phyloP scores from a whole-genome alignment of 1,284 basidiomycete genomes.

The Puccinia horiana region DNA sequence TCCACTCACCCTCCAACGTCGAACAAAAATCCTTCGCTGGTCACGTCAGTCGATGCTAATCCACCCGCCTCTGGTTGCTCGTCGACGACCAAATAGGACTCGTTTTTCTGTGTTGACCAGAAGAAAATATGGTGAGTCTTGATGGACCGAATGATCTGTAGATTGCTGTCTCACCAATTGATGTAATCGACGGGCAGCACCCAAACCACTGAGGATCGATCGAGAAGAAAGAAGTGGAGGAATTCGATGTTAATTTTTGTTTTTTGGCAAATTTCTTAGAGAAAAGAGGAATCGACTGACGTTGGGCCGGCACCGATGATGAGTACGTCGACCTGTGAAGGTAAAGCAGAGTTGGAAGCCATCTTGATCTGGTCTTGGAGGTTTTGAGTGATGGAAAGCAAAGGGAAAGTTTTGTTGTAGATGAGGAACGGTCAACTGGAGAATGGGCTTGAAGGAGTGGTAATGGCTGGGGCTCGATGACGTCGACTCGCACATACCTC shows the following conservation, averaged over 20 bases:
- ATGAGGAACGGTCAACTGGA: not conserved
- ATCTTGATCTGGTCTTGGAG: not conserved
- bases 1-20: conserved; percentile 60
- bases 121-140: not conserved
- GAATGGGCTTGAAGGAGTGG: not conserved
- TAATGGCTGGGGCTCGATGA: not conserved
- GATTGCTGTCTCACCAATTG: conserved; percentile 11
- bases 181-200: conserved; percentile 32
- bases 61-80: conserved; percentile 61
- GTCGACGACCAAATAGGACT: conserved; percentile 61
- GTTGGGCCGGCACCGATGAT: conserved; percentile 60
- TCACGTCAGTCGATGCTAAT: conserved; percentile 63
- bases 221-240: not conserved
- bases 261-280: not conserved
- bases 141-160: not conserved
- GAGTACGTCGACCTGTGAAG: conserved; percentile 56
- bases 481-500: not conserved
- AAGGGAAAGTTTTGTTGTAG: not conserved
- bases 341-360: not conserved
- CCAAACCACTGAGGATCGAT: conserved; percentile 10
- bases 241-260: not conserved
- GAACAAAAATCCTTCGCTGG: conserved; percentile 64
- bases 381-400: not conserved
- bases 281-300: conserved; percentile 47
- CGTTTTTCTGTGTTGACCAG: conserved; percentile 57